Evolutionary conservation across 2,329 filamentous ascomycete species (phyloP).

Genomic region (Paecilomyces sp.): DNA sequence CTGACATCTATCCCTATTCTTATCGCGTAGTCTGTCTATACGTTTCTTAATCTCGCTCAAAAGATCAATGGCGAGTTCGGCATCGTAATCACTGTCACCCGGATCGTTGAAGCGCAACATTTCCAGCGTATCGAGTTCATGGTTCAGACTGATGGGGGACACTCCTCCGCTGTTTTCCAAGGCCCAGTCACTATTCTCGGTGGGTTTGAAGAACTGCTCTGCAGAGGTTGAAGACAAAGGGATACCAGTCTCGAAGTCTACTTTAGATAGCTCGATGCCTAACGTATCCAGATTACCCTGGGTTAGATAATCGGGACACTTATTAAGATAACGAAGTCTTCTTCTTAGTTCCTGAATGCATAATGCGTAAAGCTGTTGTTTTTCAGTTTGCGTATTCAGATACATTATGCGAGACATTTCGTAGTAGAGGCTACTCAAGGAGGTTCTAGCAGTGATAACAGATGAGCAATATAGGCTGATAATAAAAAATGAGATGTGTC

Average conservation of each 20-base stretch:
- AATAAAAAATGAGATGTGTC: not conserved
- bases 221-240: no score
- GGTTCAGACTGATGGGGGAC: not conserved
- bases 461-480: not conserved
- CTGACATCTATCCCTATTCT: not conserved
- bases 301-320: not conserved
- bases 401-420: not conserved
- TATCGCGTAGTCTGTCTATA: not conserved
- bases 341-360: not conserved
- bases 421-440: not conserved
- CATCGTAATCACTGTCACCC: not conserved
- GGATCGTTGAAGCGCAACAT: not conserved
- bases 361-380: not conserved
- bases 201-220: not conserved
- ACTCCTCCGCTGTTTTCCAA: not conserved
- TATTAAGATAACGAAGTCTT: not conserved
- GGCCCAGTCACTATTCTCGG: not conserved
- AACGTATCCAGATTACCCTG: not conserved
- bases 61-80: not conserved
- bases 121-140: not conserved
- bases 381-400: not conserved
- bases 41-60: not conserved
- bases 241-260: not conserved
- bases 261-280: not conserved
- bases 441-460: not conserved